Percentiles rank a stretch among this genome's conserved stretches.
Conservation (phyloP, 768 basidiomycete genomes). For the Leccinum olivaceopallidum region DNA sequence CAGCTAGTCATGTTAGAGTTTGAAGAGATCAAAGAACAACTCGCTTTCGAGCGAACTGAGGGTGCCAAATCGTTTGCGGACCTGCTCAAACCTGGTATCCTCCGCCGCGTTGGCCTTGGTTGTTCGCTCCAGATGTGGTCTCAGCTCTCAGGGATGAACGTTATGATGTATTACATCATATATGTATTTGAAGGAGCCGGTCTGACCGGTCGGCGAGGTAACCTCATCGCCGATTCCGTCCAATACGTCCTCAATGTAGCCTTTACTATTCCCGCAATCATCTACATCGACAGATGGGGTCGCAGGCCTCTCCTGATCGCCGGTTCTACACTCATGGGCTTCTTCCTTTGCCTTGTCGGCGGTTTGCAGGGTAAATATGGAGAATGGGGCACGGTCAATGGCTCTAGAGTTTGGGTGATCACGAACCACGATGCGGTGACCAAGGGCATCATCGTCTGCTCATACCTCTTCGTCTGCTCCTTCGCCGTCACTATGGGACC, state of each 20-base stretch:
- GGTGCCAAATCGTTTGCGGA: slow-evolving; percentile 73
- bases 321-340: slow-evolving; percentile 69
- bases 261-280: slow-evolving; percentile 46
- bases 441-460: slow-evolving; percentile 73
- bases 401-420: slow-evolving; percentile 59
- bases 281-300: slow-evolving; percentile 79
- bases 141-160: slow-evolving; percentile 75
- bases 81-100: slow-evolving; percentile 62
- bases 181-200: slow-evolving; percentile 80
- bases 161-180: slow-evolving; percentile 67
- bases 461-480: slow-evolving; percentile 74
- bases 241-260: slow-evolving; percentile 48
- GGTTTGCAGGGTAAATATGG: slow-evolving; percentile 71
- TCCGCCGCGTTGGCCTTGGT: slow-evolving; percentile 72
- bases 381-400: slow-evolving; percentile 53
- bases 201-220: slow-evolving; percentile 69
- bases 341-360: slow-evolving; percentile 77
- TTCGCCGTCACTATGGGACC: slow-evolving; percentile 80
- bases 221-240: slow-evolving; percentile 74
- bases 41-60: slow-evolving; percentile 61
- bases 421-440: slow-evolving; percentile 53
- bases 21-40: slow-evolving; percentile 60
- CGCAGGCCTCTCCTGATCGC: slow-evolving; percentile 72
- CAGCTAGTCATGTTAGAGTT: slow-evolving; percentile 70
- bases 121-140: slow-evolving; percentile 79